Percentiles rank a stretch among this genome's conserved stretches.
Evolutionary conservation across 208 protist species (phyloP).

Genomic region (Acanthamoeba culbertsoni): DNA sequence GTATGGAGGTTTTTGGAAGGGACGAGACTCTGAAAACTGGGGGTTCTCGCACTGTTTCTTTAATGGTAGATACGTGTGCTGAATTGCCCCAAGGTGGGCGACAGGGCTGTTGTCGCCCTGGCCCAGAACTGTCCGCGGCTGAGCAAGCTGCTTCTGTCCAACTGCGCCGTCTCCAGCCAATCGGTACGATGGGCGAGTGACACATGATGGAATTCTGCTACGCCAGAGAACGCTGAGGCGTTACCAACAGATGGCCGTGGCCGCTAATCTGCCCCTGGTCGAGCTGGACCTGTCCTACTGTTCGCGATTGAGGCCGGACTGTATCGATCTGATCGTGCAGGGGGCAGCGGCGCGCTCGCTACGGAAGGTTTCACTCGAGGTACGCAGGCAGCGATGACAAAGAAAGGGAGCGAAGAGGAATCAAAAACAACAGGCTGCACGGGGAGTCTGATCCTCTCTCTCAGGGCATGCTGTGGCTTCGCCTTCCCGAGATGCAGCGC

Average conservation of each 20-base stretch:
- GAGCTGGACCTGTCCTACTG: background rate
- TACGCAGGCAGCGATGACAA: too few relatives aligned
- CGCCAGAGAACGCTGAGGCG: background rate
- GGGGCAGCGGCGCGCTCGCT: background rate
- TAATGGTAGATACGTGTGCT: background rate
- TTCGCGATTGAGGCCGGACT: background rate
- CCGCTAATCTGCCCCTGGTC: background rate
- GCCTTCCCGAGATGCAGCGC: background rate
- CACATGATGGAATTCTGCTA: background rate
- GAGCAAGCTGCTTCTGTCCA: background rate
- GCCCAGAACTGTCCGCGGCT: background rate
- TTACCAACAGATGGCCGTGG: background rate
- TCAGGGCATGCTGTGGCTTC: background rate
- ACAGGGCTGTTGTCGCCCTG: background rate
- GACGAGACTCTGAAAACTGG: background rate
- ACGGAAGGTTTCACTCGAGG: background rate
- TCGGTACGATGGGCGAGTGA: too few relatives aligned
- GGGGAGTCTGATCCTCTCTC: background rate
- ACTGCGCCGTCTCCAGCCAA: background rate
- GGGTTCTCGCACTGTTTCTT: too few relatives aligned
- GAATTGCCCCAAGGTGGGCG: background rate
- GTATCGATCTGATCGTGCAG: background rate
- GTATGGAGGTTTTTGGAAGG: too few relatives aligned
- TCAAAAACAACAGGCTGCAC: too few relatives aligned
- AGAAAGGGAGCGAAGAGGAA: too few relatives aligned